These are phyloP conservation scores for Phytopythium vexans DNA, from an alignment of 352 stramenopile species.

Conservation along the genomic window DNA sequence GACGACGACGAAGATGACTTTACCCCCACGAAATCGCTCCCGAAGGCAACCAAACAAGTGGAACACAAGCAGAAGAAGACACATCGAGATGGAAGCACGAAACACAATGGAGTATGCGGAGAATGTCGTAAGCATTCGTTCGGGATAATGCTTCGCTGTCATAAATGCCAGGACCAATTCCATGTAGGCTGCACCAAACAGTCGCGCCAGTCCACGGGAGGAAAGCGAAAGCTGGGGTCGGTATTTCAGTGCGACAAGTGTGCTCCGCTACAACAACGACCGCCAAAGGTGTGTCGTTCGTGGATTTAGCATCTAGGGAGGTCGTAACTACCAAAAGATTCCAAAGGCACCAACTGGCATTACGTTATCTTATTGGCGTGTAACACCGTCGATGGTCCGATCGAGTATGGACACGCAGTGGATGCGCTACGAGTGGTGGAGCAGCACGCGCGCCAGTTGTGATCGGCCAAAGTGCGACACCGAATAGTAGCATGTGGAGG, in stretches of 20 bases:
- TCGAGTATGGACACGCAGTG: too few relatives aligned
- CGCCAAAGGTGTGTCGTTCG: not conserved
- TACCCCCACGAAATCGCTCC: too few relatives aligned
- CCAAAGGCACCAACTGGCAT: not conserved
- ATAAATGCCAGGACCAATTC: constrained; percentile 48
- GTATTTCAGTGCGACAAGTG: constrained; percentile 27
- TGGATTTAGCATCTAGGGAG: not conserved
- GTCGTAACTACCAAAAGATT: too few relatives aligned
- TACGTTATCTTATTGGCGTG: not conserved
- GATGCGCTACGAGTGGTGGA: too few relatives aligned
- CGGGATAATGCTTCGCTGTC: constrained; percentile 53
- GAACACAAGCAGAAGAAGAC: not conserved
- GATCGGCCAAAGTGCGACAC: too few relatives aligned
- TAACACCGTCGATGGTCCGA: too few relatives aligned
- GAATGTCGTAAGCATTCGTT: constrained; percentile 37
- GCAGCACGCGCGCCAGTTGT: too few relatives aligned
- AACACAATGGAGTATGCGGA: constrained; percentile 1
- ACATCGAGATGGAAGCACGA: not conserved
- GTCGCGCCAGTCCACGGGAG: not conserved
- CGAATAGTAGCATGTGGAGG: too few relatives aligned
- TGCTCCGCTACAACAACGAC: constrained; percentile 4
- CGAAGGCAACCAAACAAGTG: not conserved
- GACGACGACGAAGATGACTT: constrained; percentile 5
- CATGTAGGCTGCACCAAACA: constrained; percentile 38
- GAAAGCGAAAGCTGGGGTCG: constrained; percentile 26